Conservation (phyloP, 2,329 filamentous ascomycete genomes). For the Colletotrichum abscissum region DNA sequence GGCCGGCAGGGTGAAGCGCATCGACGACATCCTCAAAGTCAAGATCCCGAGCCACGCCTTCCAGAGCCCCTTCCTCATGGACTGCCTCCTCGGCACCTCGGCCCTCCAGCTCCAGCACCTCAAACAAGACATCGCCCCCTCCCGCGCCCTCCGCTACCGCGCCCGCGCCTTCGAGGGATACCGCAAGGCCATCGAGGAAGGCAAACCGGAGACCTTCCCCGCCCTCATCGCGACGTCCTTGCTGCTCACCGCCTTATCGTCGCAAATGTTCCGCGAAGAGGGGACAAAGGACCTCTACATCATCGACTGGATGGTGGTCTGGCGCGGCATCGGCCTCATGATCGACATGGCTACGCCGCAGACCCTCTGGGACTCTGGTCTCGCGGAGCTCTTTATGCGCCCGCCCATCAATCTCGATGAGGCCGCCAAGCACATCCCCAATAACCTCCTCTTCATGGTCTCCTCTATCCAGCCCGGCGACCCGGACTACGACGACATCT, state of each 20-base stretch:
- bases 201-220: slow-evolving; percentile 56
- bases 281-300: slow-evolving; percentile 59
- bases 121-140: slow-evolving; percentile 50
- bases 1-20: slow-evolving; percentile 44
- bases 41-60: slow-evolving; percentile 63
- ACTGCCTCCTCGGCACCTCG: slow-evolving; percentile 63
- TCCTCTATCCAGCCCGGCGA: slow-evolving; percentile 56
- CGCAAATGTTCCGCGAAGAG: slow-evolving; percentile 61
- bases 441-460: slow-evolving; percentile 61
- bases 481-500: slow-evolving; percentile 50
- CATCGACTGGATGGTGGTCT: slow-evolving; percentile 67
- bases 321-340: slow-evolving; percentile 64
- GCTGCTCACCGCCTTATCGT: slow-evolving; percentile 61
- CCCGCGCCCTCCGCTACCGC: slow-evolving; percentile 57
- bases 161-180: slow-evolving; percentile 62
- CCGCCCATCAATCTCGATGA: slow-evolving; percentile 59
- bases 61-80: slow-evolving; percentile 64
- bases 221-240: slow-evolving; percentile 64
- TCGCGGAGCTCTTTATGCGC: slow-evolving; percentile 60
- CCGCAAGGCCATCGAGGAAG: slow-evolving; percentile 60
- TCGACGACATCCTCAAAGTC: slow-evolving; percentile 58
- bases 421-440: slow-evolving; percentile 55
- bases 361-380: slow-evolving; percentile 51
- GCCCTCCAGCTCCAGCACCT: slow-evolving; percentile 60
- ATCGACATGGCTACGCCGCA: slow-evolving; percentile 51